Percentiles rank a stretch among this genome's conserved stretches.
phyloP scores from a whole-genome alignment of 2,329 filamentous ascomycete species.

The Ambrosiella beaveri region DNA sequence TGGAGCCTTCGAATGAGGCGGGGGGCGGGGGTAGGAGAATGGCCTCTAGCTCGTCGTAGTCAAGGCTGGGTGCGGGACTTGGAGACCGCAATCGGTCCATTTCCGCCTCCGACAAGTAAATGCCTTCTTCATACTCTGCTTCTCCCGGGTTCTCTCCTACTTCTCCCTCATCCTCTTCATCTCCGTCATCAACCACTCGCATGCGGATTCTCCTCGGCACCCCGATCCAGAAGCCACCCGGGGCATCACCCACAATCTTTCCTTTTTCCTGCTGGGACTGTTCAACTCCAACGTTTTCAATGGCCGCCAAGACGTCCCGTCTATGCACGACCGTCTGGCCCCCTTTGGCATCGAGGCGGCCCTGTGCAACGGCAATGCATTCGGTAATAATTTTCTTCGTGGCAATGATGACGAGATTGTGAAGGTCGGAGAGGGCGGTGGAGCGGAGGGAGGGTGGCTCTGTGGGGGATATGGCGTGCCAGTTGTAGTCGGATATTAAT shows the following conservation, averaged over 20 bases:
- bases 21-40: not conserved
- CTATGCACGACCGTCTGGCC: slow-evolving; percentile 14
- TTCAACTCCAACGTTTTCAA: slow-evolving; percentile 28
- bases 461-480: slow-evolving; percentile 42
- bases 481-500: slow-evolving; percentile 44
- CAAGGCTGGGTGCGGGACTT: not conserved
- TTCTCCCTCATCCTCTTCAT: slow-evolving; percentile 13
- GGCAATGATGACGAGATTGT: slow-evolving; percentile 47
- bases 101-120: slow-evolving; percentile 14
- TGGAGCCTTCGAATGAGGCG: not conserved
- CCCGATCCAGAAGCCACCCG: slow-evolving; percentile 28
- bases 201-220: slow-evolving; percentile 33
- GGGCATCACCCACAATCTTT: not conserved
- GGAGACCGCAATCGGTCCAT: slow-evolving; percentile 10
- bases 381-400: slow-evolving; percentile 56
- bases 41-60: not conserved
- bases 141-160: slow-evolving; percentile 13
- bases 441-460: slow-evolving; percentile 50
- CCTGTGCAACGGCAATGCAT: slow-evolving; percentile 51
- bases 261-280: slow-evolving; percentile 12
- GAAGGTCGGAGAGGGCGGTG: slow-evolving; percentile 61
- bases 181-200: slow-evolving; percentile 26
- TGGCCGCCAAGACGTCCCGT: slow-evolving; percentile 33
- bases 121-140: slow-evolving; percentile 15
- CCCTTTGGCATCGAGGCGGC: slow-evolving; percentile 40